Percentiles rank a stretch among this genome's conserved stretches.
Evolutionary conservation across 169 alveolate genomes (phyloP).

Genomic region (Eimeria acervulina): DNA sequence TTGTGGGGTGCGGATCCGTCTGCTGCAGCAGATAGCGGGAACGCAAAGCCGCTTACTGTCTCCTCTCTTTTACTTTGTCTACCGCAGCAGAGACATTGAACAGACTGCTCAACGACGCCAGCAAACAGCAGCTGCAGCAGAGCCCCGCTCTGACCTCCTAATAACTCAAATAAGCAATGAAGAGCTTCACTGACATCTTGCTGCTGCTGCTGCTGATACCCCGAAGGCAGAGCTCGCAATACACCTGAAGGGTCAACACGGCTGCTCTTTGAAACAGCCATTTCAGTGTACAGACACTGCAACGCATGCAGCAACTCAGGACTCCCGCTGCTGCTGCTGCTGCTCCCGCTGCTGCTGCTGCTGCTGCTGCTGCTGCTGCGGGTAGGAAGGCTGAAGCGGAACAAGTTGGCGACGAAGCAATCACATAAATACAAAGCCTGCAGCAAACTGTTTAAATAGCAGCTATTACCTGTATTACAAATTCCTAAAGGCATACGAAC

Average conservation of each 20-base stretch:
- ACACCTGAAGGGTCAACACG: conserved; percentile 1
- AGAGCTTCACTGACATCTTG: conserved; percentile 91
- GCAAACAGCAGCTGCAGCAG: conserved; percentile 89
- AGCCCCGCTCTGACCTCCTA: conserved; percentile 86
- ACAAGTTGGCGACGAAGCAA: conserved; percentile 87
- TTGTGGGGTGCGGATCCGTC: conserved; percentile 57
- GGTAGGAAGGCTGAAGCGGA: not conserved
- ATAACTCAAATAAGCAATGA: conserved; percentile 85
- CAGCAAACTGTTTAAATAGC: conserved; percentile 98
- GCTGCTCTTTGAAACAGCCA: not conserved
- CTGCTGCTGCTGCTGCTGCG: not conserved
- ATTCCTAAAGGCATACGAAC: conserved; percentile 93
- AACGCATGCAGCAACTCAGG: conserved; percentile 22
- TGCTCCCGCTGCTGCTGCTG: conserved; percentile 29
- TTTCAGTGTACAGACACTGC: conserved; percentile 48
- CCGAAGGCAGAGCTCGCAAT: conserved; percentile 84
- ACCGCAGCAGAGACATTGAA: conserved; percentile 88
- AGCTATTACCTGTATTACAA: conserved; percentile 98
- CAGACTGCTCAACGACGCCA: conserved; percentile 88
- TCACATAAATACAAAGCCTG: conserved; percentile 98
- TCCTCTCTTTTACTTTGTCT: conserved; percentile 87
- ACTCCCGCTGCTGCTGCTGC: conserved; percentile 42
- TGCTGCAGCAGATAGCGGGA: conserved; percentile 77
- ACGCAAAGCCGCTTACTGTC: conserved; percentile 87
- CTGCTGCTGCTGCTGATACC: conserved; percentile 86